Evolutionary conservation across 208 protist genomes (phyloP).

Genomic region (Trypanosomatidae sp.): DNA sequence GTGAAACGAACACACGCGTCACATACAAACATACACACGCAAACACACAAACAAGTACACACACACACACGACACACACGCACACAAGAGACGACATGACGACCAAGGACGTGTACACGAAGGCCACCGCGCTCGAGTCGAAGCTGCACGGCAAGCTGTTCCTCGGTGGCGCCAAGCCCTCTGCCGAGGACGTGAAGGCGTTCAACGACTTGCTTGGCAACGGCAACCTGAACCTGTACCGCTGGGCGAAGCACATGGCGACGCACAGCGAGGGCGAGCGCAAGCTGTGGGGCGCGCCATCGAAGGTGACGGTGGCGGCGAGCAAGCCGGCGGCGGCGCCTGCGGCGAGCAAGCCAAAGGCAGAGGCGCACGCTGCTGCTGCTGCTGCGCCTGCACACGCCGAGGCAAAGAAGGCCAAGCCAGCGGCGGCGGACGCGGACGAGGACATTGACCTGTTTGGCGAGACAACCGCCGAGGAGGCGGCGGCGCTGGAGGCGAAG

Average conservation of each 20-base stretch:
- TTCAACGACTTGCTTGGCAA: slow-evolving; percentile 60
- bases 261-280: slow-evolving; percentile 39
- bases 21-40: background rate
- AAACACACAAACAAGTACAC: background rate
- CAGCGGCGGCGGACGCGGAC: slow-evolving; percentile 4
- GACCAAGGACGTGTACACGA: slow-evolving; percentile 40
- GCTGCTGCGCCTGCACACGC: slow-evolving; percentile 6
- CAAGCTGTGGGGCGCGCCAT: slow-evolving; percentile 31
- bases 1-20: background rate
- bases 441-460: slow-evolving; percentile 12
- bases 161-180: slow-evolving; percentile 48
- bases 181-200: slow-evolving; percentile 44
- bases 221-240: slow-evolving; percentile 28
- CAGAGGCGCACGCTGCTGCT: too few relatives aligned
- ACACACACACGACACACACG: background rate
- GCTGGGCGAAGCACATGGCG: slow-evolving; percentile 66
- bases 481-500: slow-evolving; percentile 79
- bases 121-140: slow-evolving; percentile 29
- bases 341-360: background rate
- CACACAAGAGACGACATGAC: slow-evolving; percentile 13
- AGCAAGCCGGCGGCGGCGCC: slow-evolving; percentile 6
- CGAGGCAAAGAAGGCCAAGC: slow-evolving; percentile 6
- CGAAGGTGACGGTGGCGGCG: slow-evolving; percentile 29
- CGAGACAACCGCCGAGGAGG: slow-evolving; percentile 54
- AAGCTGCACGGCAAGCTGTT: slow-evolving; percentile 49